A percentile compares a stretch with the other conserved stretches of the same genome.
Evolutionary conservation across 2,329 filamentous ascomycete genomes (phyloP).

Genomic region (Daldinia sp.): DNA sequence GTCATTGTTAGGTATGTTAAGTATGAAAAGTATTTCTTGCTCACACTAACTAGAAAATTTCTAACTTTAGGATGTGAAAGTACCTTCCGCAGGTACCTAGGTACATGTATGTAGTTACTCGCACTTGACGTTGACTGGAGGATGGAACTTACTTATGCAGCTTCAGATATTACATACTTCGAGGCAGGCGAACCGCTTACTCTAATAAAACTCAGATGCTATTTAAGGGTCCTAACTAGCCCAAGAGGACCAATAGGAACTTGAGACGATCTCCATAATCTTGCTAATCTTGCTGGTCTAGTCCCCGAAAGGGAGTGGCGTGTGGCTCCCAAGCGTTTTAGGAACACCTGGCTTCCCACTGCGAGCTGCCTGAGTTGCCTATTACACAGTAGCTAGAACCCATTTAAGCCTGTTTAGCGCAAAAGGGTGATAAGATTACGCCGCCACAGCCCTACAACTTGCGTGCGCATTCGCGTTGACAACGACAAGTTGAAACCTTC

Average conservation of each 20-base stretch:
- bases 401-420: constrained; percentile 1
- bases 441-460: constrained; percentile 29
- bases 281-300: constrained; percentile 19
- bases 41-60: neutral
- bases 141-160: neutral
- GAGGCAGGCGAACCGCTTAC: neutral
- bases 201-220: neutral
- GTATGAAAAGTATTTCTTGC: neutral
- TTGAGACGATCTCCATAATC: constrained; percentile 24
- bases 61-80: neutral
- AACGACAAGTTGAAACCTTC: neutral
- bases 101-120: no score
- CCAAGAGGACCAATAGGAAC: constrained; percentile 24
- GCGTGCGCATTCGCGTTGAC: constrained; percentile 13
- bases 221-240: constrained; percentile 15
- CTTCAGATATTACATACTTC: constrained; percentile 9
- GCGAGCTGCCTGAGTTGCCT: constrained; percentile 4
- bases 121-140: no score
- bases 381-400: constrained; percentile 14
- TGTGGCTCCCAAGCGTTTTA: constrained; percentile 37
- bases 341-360: constrained; percentile 40
- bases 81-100: constrained; percentile 1
- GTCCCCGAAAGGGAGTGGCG: constrained; percentile 21
- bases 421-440: constrained; percentile 17
- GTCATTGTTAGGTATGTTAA: neutral